Conservation (phyloP, 352 stramenopile genomes). For the Pseudoperonospora humuli region DNA sequence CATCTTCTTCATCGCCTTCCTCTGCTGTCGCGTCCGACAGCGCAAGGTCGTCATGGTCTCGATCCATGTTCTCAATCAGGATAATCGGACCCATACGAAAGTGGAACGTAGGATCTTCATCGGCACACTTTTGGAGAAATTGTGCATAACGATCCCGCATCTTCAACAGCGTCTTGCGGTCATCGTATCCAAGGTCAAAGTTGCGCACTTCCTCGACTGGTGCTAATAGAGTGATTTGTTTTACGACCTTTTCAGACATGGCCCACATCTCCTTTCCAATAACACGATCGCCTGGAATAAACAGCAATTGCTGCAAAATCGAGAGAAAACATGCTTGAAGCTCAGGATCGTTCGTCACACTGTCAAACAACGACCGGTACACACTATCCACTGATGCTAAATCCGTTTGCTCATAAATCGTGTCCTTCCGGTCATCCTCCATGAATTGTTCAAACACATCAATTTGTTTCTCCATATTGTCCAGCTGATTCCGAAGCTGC, state of each 20-base stretch:
- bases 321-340: conserved; percentile 67
- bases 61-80: conserved; percentile 62
- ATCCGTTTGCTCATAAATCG: conserved; percentile 77
- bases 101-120: conserved; percentile 58
- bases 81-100: conserved; percentile 70
- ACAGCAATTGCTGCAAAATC: conserved; percentile 79
- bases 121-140: conserved; percentile 61
- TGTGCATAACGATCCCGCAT: conserved; percentile 70
- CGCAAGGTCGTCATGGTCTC: conserved; percentile 45
- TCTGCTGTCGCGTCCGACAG: conserved; percentile 51
- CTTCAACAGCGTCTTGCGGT: conserved; percentile 67
- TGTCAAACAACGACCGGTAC: conserved; percentile 49
- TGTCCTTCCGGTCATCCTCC: conserved; percentile 83
- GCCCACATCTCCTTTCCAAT: conserved; percentile 86
- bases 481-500: conserved; percentile 69
- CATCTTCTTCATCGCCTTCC: conserved; percentile 59
- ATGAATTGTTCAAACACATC: conserved; percentile 85
- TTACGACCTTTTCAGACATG: conserved; percentile 68
- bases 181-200: conserved; percentile 74
- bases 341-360: conserved; percentile 50
- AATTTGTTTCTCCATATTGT: conserved; percentile 87
- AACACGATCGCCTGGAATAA: conserved; percentile 70
- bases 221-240: conserved; percentile 66
- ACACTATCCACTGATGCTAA: conserved; percentile 64
- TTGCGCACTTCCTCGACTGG: conserved; percentile 75